Evolutionary conservation across 192 early-diverging fungal species (phyloP).

Genomic region (Mortierella antarctica): DNA sequence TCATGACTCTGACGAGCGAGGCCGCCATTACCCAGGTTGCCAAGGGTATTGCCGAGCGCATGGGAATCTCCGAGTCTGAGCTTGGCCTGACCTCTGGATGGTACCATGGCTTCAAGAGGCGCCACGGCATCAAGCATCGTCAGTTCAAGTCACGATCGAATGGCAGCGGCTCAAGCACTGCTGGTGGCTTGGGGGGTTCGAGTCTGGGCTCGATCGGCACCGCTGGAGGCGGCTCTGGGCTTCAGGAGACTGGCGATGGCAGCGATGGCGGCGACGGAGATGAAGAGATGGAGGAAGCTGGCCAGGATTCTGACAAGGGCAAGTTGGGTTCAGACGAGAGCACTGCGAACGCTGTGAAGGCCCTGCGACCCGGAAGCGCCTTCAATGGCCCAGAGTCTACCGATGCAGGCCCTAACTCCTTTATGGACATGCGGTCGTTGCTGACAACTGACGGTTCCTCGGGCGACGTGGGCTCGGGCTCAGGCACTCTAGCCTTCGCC

Average conservation of each 20-base stretch:
- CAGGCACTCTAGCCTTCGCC: background rate
- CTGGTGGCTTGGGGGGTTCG: constrained; percentile 9
- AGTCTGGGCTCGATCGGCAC: constrained; percentile 3
- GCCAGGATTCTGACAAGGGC: constrained; percentile 9
- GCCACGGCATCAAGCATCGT: constrained; percentile 54
- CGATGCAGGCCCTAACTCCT: constrained; percentile 7
- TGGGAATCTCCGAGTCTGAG: constrained; percentile 43
- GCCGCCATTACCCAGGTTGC: constrained; percentile 52
- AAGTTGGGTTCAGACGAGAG: background rate
- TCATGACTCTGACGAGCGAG: constrained; percentile 49
- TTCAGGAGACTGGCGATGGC: constrained; percentile 22
- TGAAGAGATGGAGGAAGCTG: constrained; percentile 48
- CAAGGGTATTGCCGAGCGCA: constrained; percentile 52
- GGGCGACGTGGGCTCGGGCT: background rate
- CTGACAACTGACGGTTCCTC: background rate
- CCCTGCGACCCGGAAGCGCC: too few relatives aligned
- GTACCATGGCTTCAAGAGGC: constrained; percentile 53
- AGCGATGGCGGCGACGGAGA: constrained; percentile 41
- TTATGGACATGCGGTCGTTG: constrained; percentile 7
- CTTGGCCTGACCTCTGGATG: constrained; percentile 50
- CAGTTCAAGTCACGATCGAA: constrained; percentile 37
- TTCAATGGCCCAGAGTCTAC: constrained; percentile 1
- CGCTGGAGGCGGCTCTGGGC: background rate
- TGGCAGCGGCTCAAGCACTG: background rate
- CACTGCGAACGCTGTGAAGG: too few relatives aligned